Conservation (phyloP, 75 land plant species). For the Azolla pinnata region DNA sequence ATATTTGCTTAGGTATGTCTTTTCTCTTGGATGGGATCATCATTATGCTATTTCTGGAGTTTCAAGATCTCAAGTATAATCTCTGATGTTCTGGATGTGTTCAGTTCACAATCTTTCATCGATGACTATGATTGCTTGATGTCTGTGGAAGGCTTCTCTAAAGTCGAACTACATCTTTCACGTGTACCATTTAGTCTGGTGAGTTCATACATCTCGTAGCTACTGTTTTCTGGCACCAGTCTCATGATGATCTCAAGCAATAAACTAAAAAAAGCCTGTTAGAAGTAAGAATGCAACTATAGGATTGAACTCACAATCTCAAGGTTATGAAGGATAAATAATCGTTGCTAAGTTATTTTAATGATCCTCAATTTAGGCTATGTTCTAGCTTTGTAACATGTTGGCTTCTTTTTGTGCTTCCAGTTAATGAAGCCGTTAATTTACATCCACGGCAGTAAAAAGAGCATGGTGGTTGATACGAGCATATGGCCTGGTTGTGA, state of each 20-base stretch:
- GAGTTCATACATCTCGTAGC: conserved; percentile 6
- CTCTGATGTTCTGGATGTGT: background rate
- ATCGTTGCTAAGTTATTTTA: background rate
- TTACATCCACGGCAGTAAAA: conserved; percentile 18
- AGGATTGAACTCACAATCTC: background rate
- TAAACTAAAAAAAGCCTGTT: background rate
- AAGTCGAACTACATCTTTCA: conserved; percentile 22
- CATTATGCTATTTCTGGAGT: background rate
- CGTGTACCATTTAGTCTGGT: conserved; percentile 56
- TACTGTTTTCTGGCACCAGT: conserved; percentile 1
- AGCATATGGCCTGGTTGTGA: conserved; percentile 16
- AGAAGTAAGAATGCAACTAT: background rate
- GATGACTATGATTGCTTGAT: conserved; percentile 60
- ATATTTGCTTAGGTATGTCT: conserved; percentile 64
- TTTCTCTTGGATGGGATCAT: background rate
- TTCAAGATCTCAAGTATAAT: background rate
- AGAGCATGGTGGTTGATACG: conserved; percentile 7
- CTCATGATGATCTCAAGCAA: background rate
- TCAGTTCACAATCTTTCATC: conserved; percentile 48
- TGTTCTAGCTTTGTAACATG: background rate
- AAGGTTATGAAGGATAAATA: background rate
- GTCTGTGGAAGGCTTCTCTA: conserved; percentile 53
- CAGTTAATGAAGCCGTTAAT: conserved; percentile 23
- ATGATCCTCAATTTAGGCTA: background rate
- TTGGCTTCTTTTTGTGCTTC: background rate